These are phyloP conservation scores for Myxozyma monticola DNA, from an alignment of 805 yeast species.

Conservation along the genomic window DNA sequence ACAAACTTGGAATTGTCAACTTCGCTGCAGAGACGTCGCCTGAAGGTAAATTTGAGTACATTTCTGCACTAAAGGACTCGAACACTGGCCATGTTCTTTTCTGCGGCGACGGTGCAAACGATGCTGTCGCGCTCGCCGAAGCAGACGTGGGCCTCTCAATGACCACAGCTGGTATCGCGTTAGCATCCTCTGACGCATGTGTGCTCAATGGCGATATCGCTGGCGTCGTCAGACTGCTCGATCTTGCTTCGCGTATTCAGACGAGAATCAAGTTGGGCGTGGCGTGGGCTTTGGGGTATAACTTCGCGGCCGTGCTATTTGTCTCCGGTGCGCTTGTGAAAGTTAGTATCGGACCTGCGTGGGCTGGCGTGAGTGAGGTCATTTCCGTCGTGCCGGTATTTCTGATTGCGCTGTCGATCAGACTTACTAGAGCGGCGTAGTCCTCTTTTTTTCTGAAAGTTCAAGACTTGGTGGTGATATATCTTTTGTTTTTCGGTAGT, in stretches of 20 bases:
- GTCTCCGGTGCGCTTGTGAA: slow-evolving; percentile 24
- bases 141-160: slow-evolving; percentile 73
- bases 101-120: slow-evolving; percentile 93
- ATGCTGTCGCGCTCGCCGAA: slow-evolving; percentile 85
- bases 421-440: too few species aligned
- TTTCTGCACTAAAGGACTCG: slow-evolving; percentile 2
- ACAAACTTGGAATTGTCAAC: slow-evolving; percentile 8
- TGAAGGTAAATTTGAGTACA: slow-evolving; percentile 17
- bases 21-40: slow-evolving; percentile 20
- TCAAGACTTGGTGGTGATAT: too few species aligned
- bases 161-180: slow-evolving; percentile 15
- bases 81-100: slow-evolving; percentile 48
- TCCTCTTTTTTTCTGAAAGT: too few species aligned
- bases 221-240: slow-evolving; percentile 11
- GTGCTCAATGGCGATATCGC: slow-evolving; percentile 11
- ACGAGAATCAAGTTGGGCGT: slow-evolving; percentile 8
- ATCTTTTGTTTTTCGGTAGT: too few species aligned
- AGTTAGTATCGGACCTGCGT: slow-evolving; percentile 18
- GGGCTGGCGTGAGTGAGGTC: slow-evolving; percentile 25
- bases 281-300: slow-evolving; percentile 17
- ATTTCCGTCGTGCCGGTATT: slow-evolving; percentile 21
- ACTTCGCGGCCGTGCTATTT: slow-evolving; percentile 17
- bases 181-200: slow-evolving; percentile 21
- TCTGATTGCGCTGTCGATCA: slow-evolving; percentile 9
- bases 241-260: neutral